Conservation (phyloP, 345 rosid genomes). For the Hypericum androsaemum region DNA sequence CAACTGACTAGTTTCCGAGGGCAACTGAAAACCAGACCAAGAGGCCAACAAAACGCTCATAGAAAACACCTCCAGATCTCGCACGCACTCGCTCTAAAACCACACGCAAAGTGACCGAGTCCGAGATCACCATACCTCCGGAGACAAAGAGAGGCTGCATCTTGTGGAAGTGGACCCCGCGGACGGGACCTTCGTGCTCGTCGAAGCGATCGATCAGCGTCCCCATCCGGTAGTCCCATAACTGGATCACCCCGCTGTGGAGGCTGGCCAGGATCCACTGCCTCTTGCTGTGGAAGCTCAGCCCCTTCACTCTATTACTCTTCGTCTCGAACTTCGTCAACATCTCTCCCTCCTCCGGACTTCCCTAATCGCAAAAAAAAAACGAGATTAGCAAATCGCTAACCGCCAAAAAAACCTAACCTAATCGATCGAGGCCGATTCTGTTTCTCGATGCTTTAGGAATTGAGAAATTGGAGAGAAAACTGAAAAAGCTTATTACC, state of each 20-base stretch:
- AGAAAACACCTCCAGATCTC: too few relatives aligned
- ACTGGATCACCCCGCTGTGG: constrained; percentile 98
- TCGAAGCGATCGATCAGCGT: constrained; percentile 89
- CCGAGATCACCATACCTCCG: constrained; percentile 42
- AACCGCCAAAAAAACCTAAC: too few relatives aligned
- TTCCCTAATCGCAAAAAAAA: too few relatives aligned
- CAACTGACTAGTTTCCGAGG: too few relatives aligned
- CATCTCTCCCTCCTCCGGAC: constrained; percentile 40
- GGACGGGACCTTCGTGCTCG: constrained; percentile 98
- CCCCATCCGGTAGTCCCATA: constrained; percentile 99
- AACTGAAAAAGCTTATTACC: too few relatives aligned
- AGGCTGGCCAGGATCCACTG: constrained; percentile 99
- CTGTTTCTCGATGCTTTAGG: too few relatives aligned
- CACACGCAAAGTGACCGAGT: background rate
- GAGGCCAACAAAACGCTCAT: too few relatives aligned
- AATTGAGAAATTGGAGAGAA: too few relatives aligned
- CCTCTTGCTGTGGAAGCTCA: constrained; percentile 87
- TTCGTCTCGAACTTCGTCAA: constrained; percentile 96
- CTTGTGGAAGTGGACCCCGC: constrained; percentile 90
- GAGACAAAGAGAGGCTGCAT: constrained; percentile 93
- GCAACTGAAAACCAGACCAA: too few relatives aligned
- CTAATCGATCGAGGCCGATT: too few relatives aligned
- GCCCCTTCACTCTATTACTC: constrained; percentile 96
- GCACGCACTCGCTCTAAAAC: too few relatives aligned
- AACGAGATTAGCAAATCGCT: too few relatives aligned